Evolutionary conservation across 192 early-diverging fungal species (phyloP).

Genomic region (Chytriomyces sp.): DNA sequence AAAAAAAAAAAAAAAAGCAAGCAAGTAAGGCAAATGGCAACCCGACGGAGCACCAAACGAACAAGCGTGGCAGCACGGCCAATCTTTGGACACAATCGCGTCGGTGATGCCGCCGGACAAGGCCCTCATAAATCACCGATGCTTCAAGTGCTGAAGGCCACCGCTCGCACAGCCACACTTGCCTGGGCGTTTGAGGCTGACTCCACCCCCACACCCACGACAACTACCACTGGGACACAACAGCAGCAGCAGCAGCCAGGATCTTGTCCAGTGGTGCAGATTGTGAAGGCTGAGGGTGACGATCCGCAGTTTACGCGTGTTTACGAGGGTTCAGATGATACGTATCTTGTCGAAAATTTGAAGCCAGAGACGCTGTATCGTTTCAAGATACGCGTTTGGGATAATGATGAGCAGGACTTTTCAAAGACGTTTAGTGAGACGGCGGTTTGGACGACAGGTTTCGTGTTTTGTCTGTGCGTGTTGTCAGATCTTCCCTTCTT

Average conservation of each 20-base stretch:
- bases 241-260: too few relatives aligned
- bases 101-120: not conserved
- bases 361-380: conserved; percentile 54
- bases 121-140: not conserved
- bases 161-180: conserved; percentile 22
- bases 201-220: not conserved
- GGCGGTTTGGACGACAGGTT: conserved; percentile 44
- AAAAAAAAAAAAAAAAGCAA: too few relatives aligned
- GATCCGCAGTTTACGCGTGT: conserved; percentile 45
- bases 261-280: conserved; percentile 13
- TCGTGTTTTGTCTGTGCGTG: not conserved
- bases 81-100: not conserved
- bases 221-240: too few relatives aligned
- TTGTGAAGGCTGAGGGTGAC: conserved; percentile 17
- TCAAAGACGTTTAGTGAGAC: conserved; percentile 43
- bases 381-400: conserved; percentile 46
- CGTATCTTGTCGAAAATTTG: conserved; percentile 43
- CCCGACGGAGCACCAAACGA: too few relatives aligned
- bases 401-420: conserved; percentile 33
- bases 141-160: conserved; percentile 18
- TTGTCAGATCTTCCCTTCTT: not conserved
- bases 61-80: conserved; percentile 5
- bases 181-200: conserved; percentile 24
- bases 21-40: too few relatives aligned
- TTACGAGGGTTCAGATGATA: conserved; percentile 49